Percentiles rank a stretch among this genome's conserved stretches.
These are phyloP conservation scores for Phytophthora pisi DNA, from an alignment of 352 stramenopile genomes.

Conservation along the genomic window DNA sequence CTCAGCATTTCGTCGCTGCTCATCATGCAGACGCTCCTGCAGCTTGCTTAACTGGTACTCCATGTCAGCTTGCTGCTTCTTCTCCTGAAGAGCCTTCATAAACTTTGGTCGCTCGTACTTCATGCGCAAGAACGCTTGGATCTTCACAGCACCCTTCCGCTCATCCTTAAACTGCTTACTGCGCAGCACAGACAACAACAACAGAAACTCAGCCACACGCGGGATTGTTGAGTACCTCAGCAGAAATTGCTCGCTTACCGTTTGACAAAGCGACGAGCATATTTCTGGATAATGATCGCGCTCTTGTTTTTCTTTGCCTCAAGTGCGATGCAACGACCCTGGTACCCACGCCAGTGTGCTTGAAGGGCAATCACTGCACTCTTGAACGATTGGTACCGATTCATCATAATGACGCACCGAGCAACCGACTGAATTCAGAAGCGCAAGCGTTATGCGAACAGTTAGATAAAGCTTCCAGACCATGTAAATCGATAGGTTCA, in stretches of 20 bases:
- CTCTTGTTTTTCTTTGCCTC: slow-evolving; percentile 63
- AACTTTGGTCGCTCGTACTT: slow-evolving; percentile 66
- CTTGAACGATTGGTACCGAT: slow-evolving; percentile 66
- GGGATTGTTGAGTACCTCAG: not conserved
- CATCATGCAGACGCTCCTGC: slow-evolving; percentile 65
- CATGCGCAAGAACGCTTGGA: slow-evolving; percentile 72
- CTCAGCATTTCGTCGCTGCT: slow-evolving; percentile 67
- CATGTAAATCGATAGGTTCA: not conserved
- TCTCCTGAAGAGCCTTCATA: slow-evolving; percentile 51
- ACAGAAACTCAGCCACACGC: slow-evolving; percentile 7
- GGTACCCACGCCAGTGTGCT: slow-evolving; percentile 78
- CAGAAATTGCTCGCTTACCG: slow-evolving; percentile 30
- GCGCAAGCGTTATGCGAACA: slow-evolving; percentile 5
- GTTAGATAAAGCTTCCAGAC: slow-evolving; percentile 11
- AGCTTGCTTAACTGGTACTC: slow-evolving; percentile 59
- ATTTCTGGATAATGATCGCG: slow-evolving; percentile 69
- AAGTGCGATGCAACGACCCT: slow-evolving; percentile 56
- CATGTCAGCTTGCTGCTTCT: slow-evolving; percentile 68
- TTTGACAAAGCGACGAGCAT: slow-evolving; percentile 67
- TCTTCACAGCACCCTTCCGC: slow-evolving; percentile 57
- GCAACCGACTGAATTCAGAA: slow-evolving; percentile 65
- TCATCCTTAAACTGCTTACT: slow-evolving; percentile 65
- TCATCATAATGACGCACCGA: slow-evolving; percentile 81
- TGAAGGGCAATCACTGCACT: slow-evolving; percentile 67
- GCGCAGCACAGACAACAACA: slow-evolving; percentile 1